Conservation (phyloP, 805 yeast species). For the Brettanomyces naardenensis region DNA sequence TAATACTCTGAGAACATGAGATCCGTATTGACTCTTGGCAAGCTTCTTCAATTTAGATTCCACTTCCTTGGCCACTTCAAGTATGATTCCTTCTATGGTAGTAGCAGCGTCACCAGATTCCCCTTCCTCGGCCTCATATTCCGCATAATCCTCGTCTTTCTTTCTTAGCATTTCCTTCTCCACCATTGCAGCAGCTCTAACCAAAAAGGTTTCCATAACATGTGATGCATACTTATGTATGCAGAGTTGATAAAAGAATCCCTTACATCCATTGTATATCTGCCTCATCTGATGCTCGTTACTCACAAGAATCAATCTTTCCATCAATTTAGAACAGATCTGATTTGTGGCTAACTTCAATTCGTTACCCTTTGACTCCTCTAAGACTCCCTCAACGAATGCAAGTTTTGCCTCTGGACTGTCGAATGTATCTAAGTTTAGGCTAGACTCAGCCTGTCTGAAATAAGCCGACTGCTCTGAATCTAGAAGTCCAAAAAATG, state of each 20-base stretch:
- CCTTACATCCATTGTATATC: constrained; percentile 58
- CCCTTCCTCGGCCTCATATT: constrained; percentile 26
- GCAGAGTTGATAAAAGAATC: constrained; percentile 69
- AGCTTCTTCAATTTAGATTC: constrained; percentile 50
- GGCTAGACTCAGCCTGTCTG: constrained; percentile 83
- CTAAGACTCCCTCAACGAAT: constrained; percentile 71
- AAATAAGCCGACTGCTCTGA: constrained; percentile 82
- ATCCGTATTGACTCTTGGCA: constrained; percentile 73
- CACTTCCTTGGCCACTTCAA: constrained; percentile 59
- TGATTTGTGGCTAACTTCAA: constrained; percentile 88
- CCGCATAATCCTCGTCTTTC: constrained; percentile 25
- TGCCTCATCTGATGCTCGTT: constrained; percentile 56
- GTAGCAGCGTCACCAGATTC: constrained; percentile 33
- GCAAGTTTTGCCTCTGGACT: constrained; percentile 62
- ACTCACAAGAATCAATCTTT: constrained; percentile 68
- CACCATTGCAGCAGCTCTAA: constrained; percentile 62
- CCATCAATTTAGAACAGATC: constrained; percentile 88
- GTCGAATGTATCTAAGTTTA: constrained; percentile 74
- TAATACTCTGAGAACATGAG: constrained; percentile 75
- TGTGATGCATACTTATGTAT: constrained; percentile 91
- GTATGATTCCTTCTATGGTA: constrained; percentile 59
- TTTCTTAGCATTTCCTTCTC: constrained; percentile 56
- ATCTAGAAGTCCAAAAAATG: constrained; percentile 85
- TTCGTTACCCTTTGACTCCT: constrained; percentile 84
- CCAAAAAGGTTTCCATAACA: constrained; percentile 79